Evolutionary conservation across 2,329 filamentous ascomycete species (phyloP).

Genomic region (Dactylella cylindrospora): DNA sequence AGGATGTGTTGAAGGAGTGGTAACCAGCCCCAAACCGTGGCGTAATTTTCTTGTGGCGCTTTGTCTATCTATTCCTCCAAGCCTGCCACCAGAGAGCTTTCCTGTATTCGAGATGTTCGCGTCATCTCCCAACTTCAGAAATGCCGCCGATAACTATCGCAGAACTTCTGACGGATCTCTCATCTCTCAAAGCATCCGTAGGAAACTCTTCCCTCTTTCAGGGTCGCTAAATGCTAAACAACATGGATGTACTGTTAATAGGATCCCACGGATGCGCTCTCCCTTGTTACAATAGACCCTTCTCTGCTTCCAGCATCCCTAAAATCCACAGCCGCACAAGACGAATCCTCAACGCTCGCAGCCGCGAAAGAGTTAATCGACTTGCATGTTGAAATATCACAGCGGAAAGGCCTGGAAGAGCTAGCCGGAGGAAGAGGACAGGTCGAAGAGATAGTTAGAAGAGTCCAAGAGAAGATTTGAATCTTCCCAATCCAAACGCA

Average conservation of each 20-base stretch:
- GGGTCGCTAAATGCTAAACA: not conserved
- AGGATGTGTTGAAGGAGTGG: no score
- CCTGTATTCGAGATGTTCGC: no score
- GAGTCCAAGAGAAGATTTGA: conserved; percentile 30
- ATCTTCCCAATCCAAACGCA: no score
- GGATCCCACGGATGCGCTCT: conserved; percentile 35
- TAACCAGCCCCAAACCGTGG: no score
- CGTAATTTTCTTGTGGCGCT: no score
- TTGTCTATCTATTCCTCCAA: no score
- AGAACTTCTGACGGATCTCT: conserved; percentile 40
- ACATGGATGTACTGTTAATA: not conserved
- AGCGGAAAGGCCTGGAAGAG: conserved; percentile 35
- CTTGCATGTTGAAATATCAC: conserved; percentile 37
- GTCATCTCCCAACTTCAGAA: conserved; percentile 1
- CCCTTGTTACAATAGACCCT: conserved; percentile 39
- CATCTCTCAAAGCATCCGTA: conserved; percentile 41
- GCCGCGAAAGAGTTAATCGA: conserved; percentile 37
- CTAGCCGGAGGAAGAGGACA: conserved; percentile 21
- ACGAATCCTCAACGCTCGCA: conserved; percentile 1
- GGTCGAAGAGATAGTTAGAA: conserved; percentile 24
- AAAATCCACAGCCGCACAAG: not conserved
- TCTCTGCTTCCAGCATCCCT: conserved; percentile 26
- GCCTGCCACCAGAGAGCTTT: no score
- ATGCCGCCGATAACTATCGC: conserved; percentile 43
- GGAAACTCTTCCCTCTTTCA: not conserved